phyloP scores from a whole-genome alignment of 1,284 basidiomycete species.

The Neolentinus lepideus region DNA sequence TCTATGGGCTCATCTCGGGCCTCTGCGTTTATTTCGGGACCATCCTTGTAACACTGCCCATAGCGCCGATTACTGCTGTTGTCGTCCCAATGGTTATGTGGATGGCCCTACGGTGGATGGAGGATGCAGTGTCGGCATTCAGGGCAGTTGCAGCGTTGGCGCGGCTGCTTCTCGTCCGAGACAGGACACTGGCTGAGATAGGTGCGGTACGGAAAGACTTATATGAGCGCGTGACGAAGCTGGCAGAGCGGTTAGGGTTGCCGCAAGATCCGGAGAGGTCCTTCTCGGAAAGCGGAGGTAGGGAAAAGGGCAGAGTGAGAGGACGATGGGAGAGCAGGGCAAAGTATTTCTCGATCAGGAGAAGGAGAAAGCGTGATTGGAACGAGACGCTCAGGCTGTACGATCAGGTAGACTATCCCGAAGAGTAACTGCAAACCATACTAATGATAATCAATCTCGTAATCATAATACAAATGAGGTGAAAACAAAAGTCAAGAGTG shows the following conservation, averaged over 20 bases:
- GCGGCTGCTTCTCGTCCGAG: conserved; percentile 60
- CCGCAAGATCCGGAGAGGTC: conserved; percentile 63
- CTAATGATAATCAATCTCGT: neutral
- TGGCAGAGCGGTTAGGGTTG: conserved; percentile 58
- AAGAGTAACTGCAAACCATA: conserved; percentile 20
- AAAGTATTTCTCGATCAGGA: conserved; percentile 71
- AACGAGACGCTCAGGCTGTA: conserved; percentile 76
- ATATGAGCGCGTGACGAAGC: conserved; percentile 51
- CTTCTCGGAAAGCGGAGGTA: conserved; percentile 48
- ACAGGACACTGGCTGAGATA: conserved; percentile 44
- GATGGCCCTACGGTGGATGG: conserved; percentile 81
- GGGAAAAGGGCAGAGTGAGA: conserved; percentile 62
- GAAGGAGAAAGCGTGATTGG: conserved; percentile 82
- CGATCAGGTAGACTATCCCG: conserved; percentile 72
- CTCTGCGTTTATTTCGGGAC: conserved; percentile 52
- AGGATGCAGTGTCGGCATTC: conserved; percentile 73
- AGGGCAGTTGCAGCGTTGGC: conserved; percentile 60
- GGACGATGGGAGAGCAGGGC: conserved; percentile 59
- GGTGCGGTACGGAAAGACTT: conserved; percentile 46
- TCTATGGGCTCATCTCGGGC: conserved; percentile 71
- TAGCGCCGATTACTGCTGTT: conserved; percentile 46
- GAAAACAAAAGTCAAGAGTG: neutral
- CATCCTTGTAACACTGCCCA: conserved; percentile 51
- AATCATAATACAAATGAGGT: neutral
- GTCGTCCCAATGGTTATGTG: conserved; percentile 74